Evolutionary conservation across 2,329 filamentous ascomycete species (phyloP), one percentile per base, ranked within the genome.

Genomic region (Exophiala spinifera): DNA sequence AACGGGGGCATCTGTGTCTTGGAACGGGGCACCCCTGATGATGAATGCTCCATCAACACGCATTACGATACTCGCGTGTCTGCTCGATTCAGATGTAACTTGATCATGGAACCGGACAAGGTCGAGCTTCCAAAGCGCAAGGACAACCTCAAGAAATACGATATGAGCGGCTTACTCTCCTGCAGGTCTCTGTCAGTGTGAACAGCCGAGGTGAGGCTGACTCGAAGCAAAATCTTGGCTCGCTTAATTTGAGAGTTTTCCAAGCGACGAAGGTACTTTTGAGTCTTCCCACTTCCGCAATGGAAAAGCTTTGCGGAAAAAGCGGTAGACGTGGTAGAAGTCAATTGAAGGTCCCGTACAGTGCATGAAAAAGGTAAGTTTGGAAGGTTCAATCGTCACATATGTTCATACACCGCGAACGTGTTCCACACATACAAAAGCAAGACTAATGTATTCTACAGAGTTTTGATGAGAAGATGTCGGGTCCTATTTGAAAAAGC

Each of bases 61-160:
- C 23, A 25, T 4, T 25, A 25, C 8, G 8, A 25, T 25, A 25
- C 23, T 25, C 23, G 8, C 28, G 28, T 14, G 19, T 36, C 20
- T 17, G 20, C 14, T 44, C 52, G 51, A 46, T 57, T 62, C 44
- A 63, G 63, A 17, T 39, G 49, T 6, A 70, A 69, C 49, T 55
- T 70, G 19, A 59, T 60, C 11, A 69, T 70, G 39, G 68, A 70
- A 42, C 62, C 60, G 17, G 63, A 67, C 5, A 77, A 79, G 48
- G 74, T 80, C 25, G 66, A 68, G 2, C 72, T 78, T 34, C 64
- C 71, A 7, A 76, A 78, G 55, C 66, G 70, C 1, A 68, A 76
- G 50, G 73, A 73, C 0, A 76, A 71, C 25, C 50, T 79, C 60
- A 78, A 73, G 57, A 63, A 62, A 19, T 80, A 75, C 51, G 65